phyloP scores from a whole-genome alignment of 2,329 filamentous ascomycete genomes.

The Hirsutella thompsonii region DNA sequence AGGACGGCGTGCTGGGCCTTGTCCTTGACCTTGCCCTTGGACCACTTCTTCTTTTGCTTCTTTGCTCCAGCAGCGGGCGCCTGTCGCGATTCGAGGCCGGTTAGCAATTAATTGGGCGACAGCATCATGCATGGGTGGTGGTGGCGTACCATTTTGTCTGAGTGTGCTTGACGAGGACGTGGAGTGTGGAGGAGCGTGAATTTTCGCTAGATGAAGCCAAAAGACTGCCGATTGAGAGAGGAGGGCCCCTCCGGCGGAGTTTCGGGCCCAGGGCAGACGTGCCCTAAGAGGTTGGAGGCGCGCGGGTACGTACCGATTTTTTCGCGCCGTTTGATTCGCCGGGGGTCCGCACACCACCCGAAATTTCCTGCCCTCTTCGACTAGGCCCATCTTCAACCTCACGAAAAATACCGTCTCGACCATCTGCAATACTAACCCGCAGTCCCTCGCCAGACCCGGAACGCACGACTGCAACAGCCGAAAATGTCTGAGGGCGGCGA shows the following conservation, averaged over 20 bases:
- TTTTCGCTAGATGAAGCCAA: constrained; percentile 15
- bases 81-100: constrained; percentile 11
- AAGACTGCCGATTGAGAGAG: constrained; percentile 16
- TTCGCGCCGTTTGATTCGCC: constrained; percentile 22
- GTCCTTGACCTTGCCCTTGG: constrained; percentile 81
- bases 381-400: constrained; percentile 14
- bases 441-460: constrained; percentile 22
- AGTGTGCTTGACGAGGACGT: constrained; percentile 26
- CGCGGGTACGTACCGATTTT: constrained; percentile 15
- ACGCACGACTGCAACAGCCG: constrained; percentile 28
- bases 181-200: constrained; percentile 20
- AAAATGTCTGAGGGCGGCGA: constrained; percentile 92
- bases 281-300: constrained; percentile 23
- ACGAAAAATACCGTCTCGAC: constrained; percentile 23
- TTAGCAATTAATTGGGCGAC: constrained; percentile 1
- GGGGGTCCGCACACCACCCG: constrained; percentile 18
- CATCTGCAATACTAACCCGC: constrained; percentile 23
- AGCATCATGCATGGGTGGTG: constrained; percentile 3
- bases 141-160: constrained; percentile 29
- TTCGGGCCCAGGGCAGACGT: constrained; percentile 25
- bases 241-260: constrained; percentile 11
- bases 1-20: constrained; percentile 99
- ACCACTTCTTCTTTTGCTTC: constrained; percentile 42
- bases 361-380: constrained; percentile 21
- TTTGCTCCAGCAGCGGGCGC: constrained; percentile 33